Evolutionary conservation across 164 flowering plant genomes (phyloP), one percentile per base, ranked within the genome.

Genomic region (Tetrastigma voinierianum): DNA sequence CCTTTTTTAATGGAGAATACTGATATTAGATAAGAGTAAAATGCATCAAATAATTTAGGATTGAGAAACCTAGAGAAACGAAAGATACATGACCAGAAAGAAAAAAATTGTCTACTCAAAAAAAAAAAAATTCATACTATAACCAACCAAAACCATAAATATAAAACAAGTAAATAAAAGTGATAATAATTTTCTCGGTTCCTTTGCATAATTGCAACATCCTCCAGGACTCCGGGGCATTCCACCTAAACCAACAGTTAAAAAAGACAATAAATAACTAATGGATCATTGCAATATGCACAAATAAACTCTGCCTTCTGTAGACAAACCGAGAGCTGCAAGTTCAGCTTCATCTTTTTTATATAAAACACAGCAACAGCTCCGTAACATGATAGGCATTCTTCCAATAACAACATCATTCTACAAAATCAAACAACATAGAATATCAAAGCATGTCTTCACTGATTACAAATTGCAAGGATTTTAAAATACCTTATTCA

Each of bases 181-280:
- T 46, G 51, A 54, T 25, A 23, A 67, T 64, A 93, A n/a, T 96
- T 98, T 93, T 96, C 79, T 96, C 99, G 11, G 86, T 84, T 61
- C 99, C 99, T 74, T 96, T 96, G n/a, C n/a, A n/a, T n/a, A n/a
- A n/a, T n/a, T 49, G 93, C 81, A 48, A 96, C 51, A 72, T 49
- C 99, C 99, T 66, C 98, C 98, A 18, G 97, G 97, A 76, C 90
- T 97, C 62, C 88, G 96, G 40, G 98, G 98, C 99, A 96, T 77
- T 96, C 99, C n/a, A 74, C 98, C 98, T 89, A 59, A 48, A 62
- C 21, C 60, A 72, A 60, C 44, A 57, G 14, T 21, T 5, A 53
- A 32, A 51, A 61, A 23, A 10, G n/a, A n/a, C 0, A 46, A 57
- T 43, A 60, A 66, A 59, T 43, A 51, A 2, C 5, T 9, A 25